These are phyloP conservation scores for Boletales sp. DNA, from an alignment of 768 basidiomycete species.

Conservation along the genomic window DNA sequence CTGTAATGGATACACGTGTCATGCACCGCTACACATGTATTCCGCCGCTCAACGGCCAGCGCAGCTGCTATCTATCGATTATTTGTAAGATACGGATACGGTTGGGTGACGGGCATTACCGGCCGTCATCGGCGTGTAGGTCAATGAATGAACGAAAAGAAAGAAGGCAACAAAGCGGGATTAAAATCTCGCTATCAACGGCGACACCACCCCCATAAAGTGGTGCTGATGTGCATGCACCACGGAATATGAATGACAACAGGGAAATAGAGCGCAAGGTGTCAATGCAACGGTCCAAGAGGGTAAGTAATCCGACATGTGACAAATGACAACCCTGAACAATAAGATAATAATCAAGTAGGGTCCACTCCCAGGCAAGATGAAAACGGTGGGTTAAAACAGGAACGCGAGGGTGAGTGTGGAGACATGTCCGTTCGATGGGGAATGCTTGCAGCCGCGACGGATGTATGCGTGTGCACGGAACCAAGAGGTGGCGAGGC, in stretches of 20 bases:
- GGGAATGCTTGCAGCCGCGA: neutral
- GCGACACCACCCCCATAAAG: neutral
- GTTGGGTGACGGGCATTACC: too few species aligned
- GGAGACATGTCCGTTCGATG: slow-evolving; percentile 12
- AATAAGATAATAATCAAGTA: slow-evolving; percentile 14
- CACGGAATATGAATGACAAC: neutral
- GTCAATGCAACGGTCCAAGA: slow-evolving; percentile 11
- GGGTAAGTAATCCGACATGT: slow-evolving; percentile 4
- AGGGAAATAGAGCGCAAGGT: neutral
- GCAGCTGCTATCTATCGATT: neutral
- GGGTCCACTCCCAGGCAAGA: neutral
- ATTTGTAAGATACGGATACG: neutral
- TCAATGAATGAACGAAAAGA: neutral
- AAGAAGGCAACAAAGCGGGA: too few species aligned
- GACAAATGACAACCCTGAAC: slow-evolving; percentile 3
- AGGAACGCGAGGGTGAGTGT: neutral
- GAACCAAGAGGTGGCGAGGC: neutral
- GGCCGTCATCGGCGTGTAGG: neutral
- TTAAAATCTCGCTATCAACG: neutral
- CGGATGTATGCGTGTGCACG: neutral
- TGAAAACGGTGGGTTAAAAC: neutral
- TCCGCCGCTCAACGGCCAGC: neutral
- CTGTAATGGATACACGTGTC: neutral
- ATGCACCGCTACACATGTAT: neutral
- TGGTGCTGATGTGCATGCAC: neutral